Conservation (phyloP, 1,139 yeast species). For the Sugiyamaella neomexicana region DNA sequence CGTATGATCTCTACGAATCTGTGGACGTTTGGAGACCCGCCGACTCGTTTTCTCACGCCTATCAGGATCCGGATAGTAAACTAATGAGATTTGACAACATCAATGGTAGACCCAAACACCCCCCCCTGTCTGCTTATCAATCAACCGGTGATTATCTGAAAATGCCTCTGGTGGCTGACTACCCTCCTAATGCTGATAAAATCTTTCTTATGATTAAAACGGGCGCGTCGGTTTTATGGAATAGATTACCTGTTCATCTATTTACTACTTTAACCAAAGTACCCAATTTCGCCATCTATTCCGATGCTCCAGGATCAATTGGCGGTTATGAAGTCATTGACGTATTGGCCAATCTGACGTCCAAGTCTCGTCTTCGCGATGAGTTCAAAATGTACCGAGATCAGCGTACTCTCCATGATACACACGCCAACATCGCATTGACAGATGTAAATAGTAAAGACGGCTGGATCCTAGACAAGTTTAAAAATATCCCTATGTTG, state of each 20-base stretch:
- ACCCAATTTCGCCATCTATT: conserved; percentile 40
- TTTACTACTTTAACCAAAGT: conserved; percentile 40
- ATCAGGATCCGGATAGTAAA: not conserved
- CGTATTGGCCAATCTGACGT: conserved; percentile 35
- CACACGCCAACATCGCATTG: conserved; percentile 24
- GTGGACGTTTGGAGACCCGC: conserved; percentile 24
- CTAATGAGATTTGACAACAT: not conserved
- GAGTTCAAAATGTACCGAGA: conserved; percentile 33
- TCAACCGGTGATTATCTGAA: conserved; percentile 26
- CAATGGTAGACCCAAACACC: conserved; percentile 11
- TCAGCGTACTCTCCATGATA: conserved; percentile 30
- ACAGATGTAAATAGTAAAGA: conserved; percentile 17
- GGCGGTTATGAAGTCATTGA: conserved; percentile 42
- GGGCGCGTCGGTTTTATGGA: conserved; percentile 41
- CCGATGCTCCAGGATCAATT: conserved; percentile 37
- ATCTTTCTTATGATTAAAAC: conserved; percentile 41
- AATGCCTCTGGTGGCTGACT: conserved; percentile 29
- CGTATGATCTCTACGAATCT: conserved; percentile 18
- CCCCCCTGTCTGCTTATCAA: conserved; percentile 10
- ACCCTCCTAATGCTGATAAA: conserved; percentile 26
- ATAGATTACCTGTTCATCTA: conserved; percentile 42
- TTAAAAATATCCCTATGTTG: conserved; percentile 43
- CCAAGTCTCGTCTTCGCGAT: conserved; percentile 22
- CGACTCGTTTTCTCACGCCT: conserved; percentile 19
- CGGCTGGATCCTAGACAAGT: conserved; percentile 41